Base-by-base conservation (phyloP, 768 basidiomycete genomes). In the Baorangia bicolor region DNA sequence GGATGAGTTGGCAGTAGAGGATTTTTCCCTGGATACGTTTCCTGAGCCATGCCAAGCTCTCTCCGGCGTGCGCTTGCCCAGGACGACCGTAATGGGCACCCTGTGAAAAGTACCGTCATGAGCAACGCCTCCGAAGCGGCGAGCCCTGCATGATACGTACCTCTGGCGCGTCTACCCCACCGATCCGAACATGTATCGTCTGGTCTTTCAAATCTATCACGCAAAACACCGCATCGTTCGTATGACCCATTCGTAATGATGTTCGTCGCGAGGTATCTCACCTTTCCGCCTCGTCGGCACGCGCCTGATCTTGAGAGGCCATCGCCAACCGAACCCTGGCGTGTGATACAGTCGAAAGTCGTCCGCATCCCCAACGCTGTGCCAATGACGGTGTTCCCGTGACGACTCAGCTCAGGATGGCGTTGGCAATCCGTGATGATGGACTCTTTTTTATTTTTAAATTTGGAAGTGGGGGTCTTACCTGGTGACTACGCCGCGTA, bases 111-210 rank as follows among this genome's bases (percentile, higher is more conserved):
- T 8, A 18, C 8, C 13, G 11, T 23, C 31, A n/a, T 56, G 8
- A 34, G 48, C 16, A 16, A 20, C 1, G 20, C 2, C 8, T 23
- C 13, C 4, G 6, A 20, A 20, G 5, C 23, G 7, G 9, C 10
- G 27, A 23, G 18, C 8, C 10, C 25, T 2, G 13, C 3, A 21
- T 33, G 28, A 51, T 49, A 30, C 68, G 30, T 61, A 90, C 92
- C 78, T 98, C 95, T 0, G 95, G 95, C 1, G 95, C 95, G 67
- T 98, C 95, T 5, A 94, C 85, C 0, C 92, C 95, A 14, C 91
- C 91, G 28, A 98, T 83, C 14, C 95, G 85, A 28, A 98, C 84
- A 64, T 91, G 88, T 18, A 98, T 77, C 2, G 95, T 97, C 62
- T 92, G 75, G 57, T 87, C 82, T 66, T 83, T 90, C 44, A 95